phyloP scores from a whole-genome alignment of 139 green algal genomes.

The Asterochloris sp. region DNA sequence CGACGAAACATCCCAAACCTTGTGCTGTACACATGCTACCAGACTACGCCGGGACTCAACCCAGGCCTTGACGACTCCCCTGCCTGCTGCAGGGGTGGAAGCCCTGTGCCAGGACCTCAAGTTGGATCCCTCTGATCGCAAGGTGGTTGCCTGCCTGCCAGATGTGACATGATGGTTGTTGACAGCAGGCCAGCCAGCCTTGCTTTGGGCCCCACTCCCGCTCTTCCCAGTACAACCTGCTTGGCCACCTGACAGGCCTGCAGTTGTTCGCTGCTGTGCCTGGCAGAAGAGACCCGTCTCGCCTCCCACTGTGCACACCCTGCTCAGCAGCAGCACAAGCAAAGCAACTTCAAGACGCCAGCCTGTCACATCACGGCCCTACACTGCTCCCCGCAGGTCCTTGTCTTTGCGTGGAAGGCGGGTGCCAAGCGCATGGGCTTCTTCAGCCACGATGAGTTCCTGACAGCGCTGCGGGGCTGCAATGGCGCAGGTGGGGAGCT shows the following conservation, averaged over 20 bases:
- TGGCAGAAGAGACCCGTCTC: not conserved
- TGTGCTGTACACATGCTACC: not conserved
- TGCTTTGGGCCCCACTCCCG: too few species aligned
- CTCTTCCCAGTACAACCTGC: too few species aligned
- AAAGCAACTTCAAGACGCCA: not conserved
- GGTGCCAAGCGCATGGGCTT: slow-evolving; percentile 51
- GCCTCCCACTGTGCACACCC: not conserved
- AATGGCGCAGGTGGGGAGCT: not conserved
- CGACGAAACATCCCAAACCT: too few species aligned
- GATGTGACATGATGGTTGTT: too few species aligned
- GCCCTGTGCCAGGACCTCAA: slow-evolving; percentile 52
- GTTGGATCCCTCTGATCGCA: slow-evolving; percentile 41
- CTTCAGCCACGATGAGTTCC: slow-evolving; percentile 45
- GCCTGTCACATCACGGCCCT: not conserved
- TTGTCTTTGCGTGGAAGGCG: slow-evolving; percentile 56
- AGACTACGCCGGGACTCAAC: not conserved
- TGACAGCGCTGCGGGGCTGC: slow-evolving; percentile 2
- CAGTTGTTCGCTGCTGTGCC: not conserved
- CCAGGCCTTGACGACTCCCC: too few species aligned
- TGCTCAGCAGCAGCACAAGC: not conserved
- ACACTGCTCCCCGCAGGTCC: slow-evolving; percentile 24
- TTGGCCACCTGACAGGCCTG: not conserved
- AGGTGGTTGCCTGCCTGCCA: slow-evolving; percentile 3
- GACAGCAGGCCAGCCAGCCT: too few species aligned
- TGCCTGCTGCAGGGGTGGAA: slow-evolving; percentile 44